A percentile compares a stretch with the other conserved stretches of the same genome.
These are phyloP conservation scores for Tubosaeta sp. DNA, from an alignment of 768 basidiomycete genomes.

Conservation along the genomic window DNA sequence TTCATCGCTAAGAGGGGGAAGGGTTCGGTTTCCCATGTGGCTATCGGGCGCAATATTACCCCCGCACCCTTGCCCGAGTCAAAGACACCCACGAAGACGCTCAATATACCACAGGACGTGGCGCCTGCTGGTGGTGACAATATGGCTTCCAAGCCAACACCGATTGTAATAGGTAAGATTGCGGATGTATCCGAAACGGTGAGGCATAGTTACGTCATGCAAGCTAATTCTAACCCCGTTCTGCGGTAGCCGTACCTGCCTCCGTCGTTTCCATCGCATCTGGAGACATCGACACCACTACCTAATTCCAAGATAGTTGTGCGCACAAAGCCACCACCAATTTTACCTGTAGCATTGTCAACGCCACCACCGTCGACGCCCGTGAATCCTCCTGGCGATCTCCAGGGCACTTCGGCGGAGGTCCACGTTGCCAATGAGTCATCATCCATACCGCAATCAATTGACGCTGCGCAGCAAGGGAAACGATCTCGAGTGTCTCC, in stretches of 20 bases:
- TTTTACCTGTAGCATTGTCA: conserved; percentile 28
- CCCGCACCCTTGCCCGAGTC: conserved; percentile 9
- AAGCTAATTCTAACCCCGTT: conserved; percentile 12
- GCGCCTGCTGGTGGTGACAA: conserved; percentile 1
- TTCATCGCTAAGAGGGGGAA: conserved; percentile 22
- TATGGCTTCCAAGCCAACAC: conserved; percentile 1
- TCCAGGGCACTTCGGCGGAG: conserved; percentile 4
- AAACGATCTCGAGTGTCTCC: conserved; percentile 29
- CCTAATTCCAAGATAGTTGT: conserved; percentile 14
- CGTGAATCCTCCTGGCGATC: conserved; percentile 18
- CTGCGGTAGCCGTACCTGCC: conserved; percentile 42
- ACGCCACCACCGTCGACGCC: conserved; percentile 22
- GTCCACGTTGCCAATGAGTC: conserved; percentile 8
- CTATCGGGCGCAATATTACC: conserved; percentile 4
- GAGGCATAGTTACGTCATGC: conserved; percentile 15
- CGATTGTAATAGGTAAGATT: conserved; percentile 22
- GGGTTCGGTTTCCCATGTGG: conserved; percentile 1
- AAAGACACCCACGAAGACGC: conserved; percentile 10
- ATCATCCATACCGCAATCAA: conserved; percentile 14
- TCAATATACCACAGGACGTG: not conserved
- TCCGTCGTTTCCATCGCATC: conserved; percentile 51
- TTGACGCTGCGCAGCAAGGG: conserved; percentile 13
- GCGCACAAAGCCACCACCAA: conserved; percentile 43
- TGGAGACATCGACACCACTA: conserved; percentile 52
- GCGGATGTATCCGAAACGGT: conserved; percentile 37